Percentiles rank a stretch among this genome's conserved stretches.
Evolutionary conservation across 352 stramenopile genomes (phyloP).

Genomic region (Phytophthora hybrid): DNA sequence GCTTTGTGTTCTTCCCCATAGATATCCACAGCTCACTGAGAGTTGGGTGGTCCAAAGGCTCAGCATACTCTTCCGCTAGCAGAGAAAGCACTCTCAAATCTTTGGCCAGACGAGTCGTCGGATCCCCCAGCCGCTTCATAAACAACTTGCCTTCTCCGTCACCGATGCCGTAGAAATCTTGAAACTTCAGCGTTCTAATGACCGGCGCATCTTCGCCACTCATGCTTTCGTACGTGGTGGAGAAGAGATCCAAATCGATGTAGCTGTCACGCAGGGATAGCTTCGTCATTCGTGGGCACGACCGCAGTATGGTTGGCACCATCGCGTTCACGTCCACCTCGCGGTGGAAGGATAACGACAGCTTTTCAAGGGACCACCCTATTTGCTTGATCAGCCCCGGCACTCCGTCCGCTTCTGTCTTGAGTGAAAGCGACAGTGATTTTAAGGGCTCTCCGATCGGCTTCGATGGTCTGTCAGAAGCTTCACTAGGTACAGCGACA

Average conservation of each 20-base stretch:
- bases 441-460: neutral
- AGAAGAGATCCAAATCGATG: constrained; percentile 27
- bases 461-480: neutral
- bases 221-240: constrained; percentile 19
- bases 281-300: constrained; percentile 18
- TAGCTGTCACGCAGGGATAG: constrained; percentile 18
- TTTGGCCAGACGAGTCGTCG: constrained; percentile 16
- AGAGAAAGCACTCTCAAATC: constrained; percentile 18
- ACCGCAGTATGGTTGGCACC: constrained; percentile 9
- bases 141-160: constrained; percentile 16
- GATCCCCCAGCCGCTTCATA: constrained; percentile 26
- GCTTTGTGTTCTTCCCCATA: constrained; percentile 10
- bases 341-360: constrained; percentile 27
- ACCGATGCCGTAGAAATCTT: constrained; percentile 24
- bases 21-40: constrained; percentile 17
- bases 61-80: constrained; percentile 17
- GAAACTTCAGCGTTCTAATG: constrained; percentile 16
- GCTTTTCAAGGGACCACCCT: constrained; percentile 22
- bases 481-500: neutral
- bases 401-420: constrained; percentile 2
- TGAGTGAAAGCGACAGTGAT: constrained; percentile 12
- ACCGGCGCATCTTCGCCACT: neutral
- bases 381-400: constrained; percentile 19
- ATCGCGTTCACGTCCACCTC: constrained; percentile 27
- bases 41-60: constrained; percentile 19